Evolutionary conservation across 1,284 basidiomycete species (phyloP), one percentile per base, ranked within the genome.

Genomic region (Thecaphora thlaspeos): DNA sequence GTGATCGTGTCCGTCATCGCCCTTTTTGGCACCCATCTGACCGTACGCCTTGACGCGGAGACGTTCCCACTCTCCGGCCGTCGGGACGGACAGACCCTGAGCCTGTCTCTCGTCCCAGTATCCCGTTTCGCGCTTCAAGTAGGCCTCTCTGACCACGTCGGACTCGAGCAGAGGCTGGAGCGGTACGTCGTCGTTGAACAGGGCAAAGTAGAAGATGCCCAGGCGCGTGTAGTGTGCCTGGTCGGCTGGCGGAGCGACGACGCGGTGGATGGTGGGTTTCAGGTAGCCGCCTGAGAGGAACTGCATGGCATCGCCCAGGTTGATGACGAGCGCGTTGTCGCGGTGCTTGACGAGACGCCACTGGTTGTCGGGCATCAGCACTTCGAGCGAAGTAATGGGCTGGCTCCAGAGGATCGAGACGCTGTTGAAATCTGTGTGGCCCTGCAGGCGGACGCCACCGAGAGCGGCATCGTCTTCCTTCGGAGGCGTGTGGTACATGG

Each of bases 341-440:
- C 64, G 61, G 70, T 81, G 79, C 37, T 78, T 78, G 17, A 79
- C 80, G 19, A 80, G 73, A 22, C 74, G 58, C 80, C 80, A 81
- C 48, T 71, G 26, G 48, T 80, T 77, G 46, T 80, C 79, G 1
- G 71, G 71, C 58, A 78, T 79, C 54, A 80, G 76, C 49, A 81
- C 80, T 52, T 81, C 79, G 17, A 81, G 71, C 18, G 75, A 77
- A 0, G 79, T 79, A 57, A 81, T 79, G 2, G 80, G 80, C 46
- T 80, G 79, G 2, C 71, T 76, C 75, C 80, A 81, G 37, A 81
- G 76, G 43, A 80, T 72, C 19, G 77, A 78, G 38, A 79, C 79
- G 24, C 68, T 58, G 42, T 80, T 80, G 56, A 80, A 81, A 50
- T 81, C 80, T 30, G 79, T 79, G 55, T 81, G 80, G n/a, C 80